Conservation (phyloP, 768 basidiomycete genomes). For the Termitomyces sp. region DNA sequence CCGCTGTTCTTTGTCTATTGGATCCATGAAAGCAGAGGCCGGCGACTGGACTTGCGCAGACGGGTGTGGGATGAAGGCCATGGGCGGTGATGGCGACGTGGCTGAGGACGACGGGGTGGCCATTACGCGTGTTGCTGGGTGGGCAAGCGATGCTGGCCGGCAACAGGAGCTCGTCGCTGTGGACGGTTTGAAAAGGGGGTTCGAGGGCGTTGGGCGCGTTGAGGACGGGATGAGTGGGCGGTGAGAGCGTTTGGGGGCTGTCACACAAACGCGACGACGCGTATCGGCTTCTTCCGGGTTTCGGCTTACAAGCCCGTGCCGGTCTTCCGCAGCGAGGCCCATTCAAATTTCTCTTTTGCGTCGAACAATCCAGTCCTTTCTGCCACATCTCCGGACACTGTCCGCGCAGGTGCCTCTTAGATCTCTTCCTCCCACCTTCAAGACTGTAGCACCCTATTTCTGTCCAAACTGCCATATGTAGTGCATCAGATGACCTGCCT, state of each 20-base stretch:
- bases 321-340: conserved; percentile 18
- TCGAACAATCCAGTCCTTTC: neutral
- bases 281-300: conserved; percentile 45
- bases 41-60: conserved; percentile 32
- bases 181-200: conserved; percentile 25
- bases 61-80: conserved; percentile 50
- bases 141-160: conserved; percentile 12
- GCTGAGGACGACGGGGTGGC: conserved; percentile 77
- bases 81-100: conserved; percentile 77
- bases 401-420: neutral
- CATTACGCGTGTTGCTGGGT: conserved; percentile 44
- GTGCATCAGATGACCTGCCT: conserved; percentile 27
- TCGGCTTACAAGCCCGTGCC: conserved; percentile 31
- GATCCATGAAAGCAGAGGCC: conserved; percentile 28
- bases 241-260: conserved; percentile 29
- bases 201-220: conserved; percentile 31
- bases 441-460: conserved; percentile 1
- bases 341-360: neutral
- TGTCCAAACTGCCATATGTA: conserved; percentile 4
- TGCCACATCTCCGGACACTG: neutral
- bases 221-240: conserved; percentile 21
- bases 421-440: neutral
- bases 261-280: conserved; percentile 44
- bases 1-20: conserved; percentile 51
- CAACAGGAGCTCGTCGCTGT: conserved; percentile 23